A percentile compares a stretch with the other conserved stretches of the same genome.
Conservation (phyloP, 2,329 filamentous ascomycete genomes). For the Colletotrichum sp. region DNA sequence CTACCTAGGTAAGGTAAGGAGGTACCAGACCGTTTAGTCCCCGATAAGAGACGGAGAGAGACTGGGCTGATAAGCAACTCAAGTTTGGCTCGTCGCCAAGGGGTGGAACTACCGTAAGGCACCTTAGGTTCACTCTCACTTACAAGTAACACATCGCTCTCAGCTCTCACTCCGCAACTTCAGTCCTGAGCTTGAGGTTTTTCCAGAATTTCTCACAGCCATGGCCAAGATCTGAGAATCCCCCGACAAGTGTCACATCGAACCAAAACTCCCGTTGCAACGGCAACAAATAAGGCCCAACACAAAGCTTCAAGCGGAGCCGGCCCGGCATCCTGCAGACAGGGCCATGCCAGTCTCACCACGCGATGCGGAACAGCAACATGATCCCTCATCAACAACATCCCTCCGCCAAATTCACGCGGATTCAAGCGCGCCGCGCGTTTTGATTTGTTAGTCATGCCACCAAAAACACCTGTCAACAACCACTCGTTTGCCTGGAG, state of each 20-base stretch:
- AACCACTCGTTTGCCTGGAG: background rate
- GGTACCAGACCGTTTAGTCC: background rate
- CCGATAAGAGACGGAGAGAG: background rate
- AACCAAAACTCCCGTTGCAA: background rate
- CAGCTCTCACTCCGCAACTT: background rate
- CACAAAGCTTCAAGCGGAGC: background rate
- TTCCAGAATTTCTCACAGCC: background rate
- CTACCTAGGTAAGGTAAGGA: background rate
- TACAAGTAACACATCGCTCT: background rate
- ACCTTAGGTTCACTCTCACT: background rate
- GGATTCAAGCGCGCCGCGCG: conserved; percentile 15
- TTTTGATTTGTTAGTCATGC: conserved; percentile 17
- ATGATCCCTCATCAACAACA: conserved; percentile 1
- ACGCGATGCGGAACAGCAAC: conserved; percentile 3
- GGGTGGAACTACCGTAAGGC: background rate
- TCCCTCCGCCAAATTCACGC: conserved; percentile 9
- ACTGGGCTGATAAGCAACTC: background rate
- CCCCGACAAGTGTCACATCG: background rate
- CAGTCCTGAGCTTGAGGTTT: background rate
- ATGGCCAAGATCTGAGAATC: background rate
- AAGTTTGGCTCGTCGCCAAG: background rate
- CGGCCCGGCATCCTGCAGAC: background rate
- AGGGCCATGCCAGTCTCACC: conserved; percentile 1
- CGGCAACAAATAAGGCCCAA: background rate
- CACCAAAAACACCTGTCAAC: background rate